Evolutionary conservation across 1,284 basidiomycete genomes (phyloP).

Genomic region (Coniferiporia weirii): DNA sequence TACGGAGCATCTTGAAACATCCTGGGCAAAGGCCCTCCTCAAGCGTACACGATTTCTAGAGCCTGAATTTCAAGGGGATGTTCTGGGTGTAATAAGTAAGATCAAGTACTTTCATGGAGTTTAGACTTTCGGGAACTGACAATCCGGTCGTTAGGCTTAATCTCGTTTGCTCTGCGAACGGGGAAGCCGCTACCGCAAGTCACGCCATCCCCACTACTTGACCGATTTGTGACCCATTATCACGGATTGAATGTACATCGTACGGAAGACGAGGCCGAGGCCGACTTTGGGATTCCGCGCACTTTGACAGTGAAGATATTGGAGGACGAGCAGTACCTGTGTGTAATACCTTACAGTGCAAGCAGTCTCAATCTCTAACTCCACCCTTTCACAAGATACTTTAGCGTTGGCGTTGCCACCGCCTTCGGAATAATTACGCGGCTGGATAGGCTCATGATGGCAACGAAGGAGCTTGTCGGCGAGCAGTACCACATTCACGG

Average conservation of each 20-base stretch:
- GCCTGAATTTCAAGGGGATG: conserved; percentile 78
- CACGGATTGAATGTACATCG: conserved; percentile 20
- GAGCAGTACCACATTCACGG: conserved; percentile 77
- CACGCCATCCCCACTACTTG: conserved; percentile 76
- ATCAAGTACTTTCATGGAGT: neutral
- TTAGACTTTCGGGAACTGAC: neutral
- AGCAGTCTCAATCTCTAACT: neutral
- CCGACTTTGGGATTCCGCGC: conserved; percentile 19
- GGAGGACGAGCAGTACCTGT: conserved; percentile 24
- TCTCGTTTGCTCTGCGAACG: conserved; percentile 68
- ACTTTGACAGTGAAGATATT: conserved; percentile 21
- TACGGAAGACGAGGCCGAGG: conserved; percentile 12
- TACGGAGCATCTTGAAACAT: conserved; percentile 58
- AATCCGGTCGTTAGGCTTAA: conserved; percentile 43
- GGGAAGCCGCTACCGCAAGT: conserved; percentile 80
- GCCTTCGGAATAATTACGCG: conserved; percentile 61
- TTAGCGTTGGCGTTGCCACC: conserved; percentile 72
- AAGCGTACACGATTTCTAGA: conserved; percentile 73
- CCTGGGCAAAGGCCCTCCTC: conserved; percentile 74
- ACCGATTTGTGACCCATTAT: conserved; percentile 44
- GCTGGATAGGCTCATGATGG: conserved; percentile 69
- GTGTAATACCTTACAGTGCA: neutral
- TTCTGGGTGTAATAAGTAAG: conserved; percentile 74
- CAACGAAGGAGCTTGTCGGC: conserved; percentile 74
- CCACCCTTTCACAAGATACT: conserved; percentile 41